A percentile compares a stretch with the other conserved stretches of the same genome.
Evolutionary conservation across 1,139 yeast species (phyloP).

Genomic region (Hyphopichia wangnamkhiaoensis): DNA sequence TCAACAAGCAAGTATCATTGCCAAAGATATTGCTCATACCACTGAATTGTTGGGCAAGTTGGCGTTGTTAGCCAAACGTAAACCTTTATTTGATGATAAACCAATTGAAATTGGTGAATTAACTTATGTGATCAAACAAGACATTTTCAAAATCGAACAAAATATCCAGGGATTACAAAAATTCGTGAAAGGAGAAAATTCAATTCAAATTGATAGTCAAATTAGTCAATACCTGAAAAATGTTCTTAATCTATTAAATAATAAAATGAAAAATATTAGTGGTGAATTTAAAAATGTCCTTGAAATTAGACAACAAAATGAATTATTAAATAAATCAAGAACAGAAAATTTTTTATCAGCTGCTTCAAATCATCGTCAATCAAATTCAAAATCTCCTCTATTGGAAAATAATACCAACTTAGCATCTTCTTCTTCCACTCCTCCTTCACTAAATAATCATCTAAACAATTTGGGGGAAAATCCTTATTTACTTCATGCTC

Average conservation of each 20-base stretch:
- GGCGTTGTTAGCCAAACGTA: slow-evolving; percentile 81
- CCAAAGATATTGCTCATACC: slow-evolving; percentile 87
- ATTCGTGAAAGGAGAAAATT: slow-evolving; percentile 48
- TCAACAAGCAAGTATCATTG: slow-evolving; percentile 76
- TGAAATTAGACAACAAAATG: slow-evolving; percentile 83
- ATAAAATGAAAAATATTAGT: slow-evolving; percentile 87
- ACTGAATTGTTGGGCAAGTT: slow-evolving; percentile 80
- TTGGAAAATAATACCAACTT: background rate
- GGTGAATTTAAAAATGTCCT: slow-evolving; percentile 89
- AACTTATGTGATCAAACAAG: slow-evolving; percentile 91
- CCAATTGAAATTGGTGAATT: slow-evolving; percentile 93
- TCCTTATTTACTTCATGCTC: slow-evolving; percentile 36
- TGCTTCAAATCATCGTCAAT: slow-evolving; percentile 31
- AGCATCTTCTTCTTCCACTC: no score
- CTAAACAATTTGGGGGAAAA: slow-evolving; percentile 35
- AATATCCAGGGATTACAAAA: slow-evolving; percentile 66
- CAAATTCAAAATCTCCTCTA: slow-evolving; percentile 29
- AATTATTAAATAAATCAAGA: slow-evolving; percentile 76
- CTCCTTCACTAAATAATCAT: background rate
- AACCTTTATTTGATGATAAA: slow-evolving; percentile 92
- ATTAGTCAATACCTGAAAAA: slow-evolving; percentile 75
- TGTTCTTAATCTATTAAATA: slow-evolving; percentile 82
- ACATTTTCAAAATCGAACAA: slow-evolving; percentile 83
- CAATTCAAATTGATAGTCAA: slow-evolving; percentile 56
- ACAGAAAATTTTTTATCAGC: slow-evolving; percentile 79